These are phyloP conservation scores for Huiozyma sinensis DNA, from an alignment of 805 yeast species.

Conservation along the genomic window DNA sequence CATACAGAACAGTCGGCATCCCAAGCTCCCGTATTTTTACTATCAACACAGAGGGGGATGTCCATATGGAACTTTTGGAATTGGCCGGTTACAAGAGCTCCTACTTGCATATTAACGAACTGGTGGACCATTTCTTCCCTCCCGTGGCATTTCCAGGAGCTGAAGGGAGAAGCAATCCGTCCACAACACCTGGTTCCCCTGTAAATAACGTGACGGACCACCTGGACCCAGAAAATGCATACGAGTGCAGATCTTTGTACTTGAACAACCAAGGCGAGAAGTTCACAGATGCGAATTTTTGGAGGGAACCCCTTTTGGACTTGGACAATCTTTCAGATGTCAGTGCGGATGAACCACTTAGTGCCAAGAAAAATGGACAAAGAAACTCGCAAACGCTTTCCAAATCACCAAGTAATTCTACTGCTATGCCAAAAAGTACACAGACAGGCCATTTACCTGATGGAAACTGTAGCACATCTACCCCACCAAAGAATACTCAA, in stretches of 20 bases:
- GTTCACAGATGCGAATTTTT: slow-evolving; percentile 79
- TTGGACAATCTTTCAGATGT: slow-evolving; percentile 49
- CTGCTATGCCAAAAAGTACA: neutral
- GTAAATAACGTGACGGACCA: slow-evolving; percentile 13
- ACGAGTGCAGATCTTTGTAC: slow-evolving; percentile 14
- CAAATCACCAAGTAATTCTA: neutral
- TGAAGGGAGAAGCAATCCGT: slow-evolving; percentile 23
- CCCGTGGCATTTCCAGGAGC: slow-evolving; percentile 41
- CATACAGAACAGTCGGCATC: slow-evolving; percentile 85
- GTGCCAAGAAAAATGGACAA: slow-evolving; percentile 6
- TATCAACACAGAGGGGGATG: slow-evolving; percentile 93
- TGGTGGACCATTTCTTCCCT: slow-evolving; percentile 96
- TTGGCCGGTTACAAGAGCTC: slow-evolving; percentile 86
- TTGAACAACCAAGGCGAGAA: slow-evolving; percentile 28
- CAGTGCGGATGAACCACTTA: slow-evolving; percentile 27
- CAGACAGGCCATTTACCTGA: neutral
- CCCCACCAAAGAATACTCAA: neutral
- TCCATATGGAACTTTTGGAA: slow-evolving; percentile 91
- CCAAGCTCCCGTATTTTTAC: slow-evolving; percentile 93
- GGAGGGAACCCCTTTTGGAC: slow-evolving; percentile 75
- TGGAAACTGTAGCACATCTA: neutral
- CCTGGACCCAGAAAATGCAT: slow-evolving; percentile 4
- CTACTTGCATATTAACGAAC: slow-evolving; percentile 79
- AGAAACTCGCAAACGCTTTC: slow-evolving; percentile 2
- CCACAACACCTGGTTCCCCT: slow-evolving; percentile 27